Evolutionary conservation across 257 asterid genomes (phyloP).

Genomic region (Jaltomata sinuosa): DNA sequence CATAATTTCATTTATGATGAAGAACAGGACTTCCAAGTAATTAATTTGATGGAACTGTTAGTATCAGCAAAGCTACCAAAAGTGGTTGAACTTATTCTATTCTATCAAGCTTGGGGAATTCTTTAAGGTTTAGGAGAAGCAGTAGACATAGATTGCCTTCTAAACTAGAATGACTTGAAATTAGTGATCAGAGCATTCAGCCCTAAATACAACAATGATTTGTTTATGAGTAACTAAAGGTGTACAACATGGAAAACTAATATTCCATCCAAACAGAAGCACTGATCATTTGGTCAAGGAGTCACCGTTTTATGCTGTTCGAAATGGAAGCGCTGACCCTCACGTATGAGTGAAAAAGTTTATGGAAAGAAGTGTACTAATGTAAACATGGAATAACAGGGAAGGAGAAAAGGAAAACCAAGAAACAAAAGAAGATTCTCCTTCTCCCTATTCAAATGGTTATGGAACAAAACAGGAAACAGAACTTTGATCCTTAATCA

Average conservation of each 20-base stretch:
- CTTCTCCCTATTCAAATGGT: background rate
- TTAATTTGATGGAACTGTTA: background rate
- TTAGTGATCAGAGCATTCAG: background rate
- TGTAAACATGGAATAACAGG: background rate
- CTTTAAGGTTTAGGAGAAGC: background rate
- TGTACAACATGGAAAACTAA: background rate
- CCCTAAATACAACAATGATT: background rate
- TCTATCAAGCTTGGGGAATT: background rate
- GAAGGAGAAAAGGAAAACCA: background rate
- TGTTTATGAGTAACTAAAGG: background rate
- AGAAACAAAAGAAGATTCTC: background rate
- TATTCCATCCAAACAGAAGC: background rate
- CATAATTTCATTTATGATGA: background rate
- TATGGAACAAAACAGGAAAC: background rate
- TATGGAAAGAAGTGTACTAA: background rate
- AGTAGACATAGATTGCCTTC: background rate
- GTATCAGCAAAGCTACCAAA: background rate
- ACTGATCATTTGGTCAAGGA: background rate
- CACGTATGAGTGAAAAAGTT: background rate
- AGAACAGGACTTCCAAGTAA: background rate
- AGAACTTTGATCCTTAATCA: background rate
- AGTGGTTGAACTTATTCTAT: background rate
- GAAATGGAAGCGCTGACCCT: background rate
- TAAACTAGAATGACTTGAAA: background rate
- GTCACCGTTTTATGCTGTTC: background rate